phyloP scores from a whole-genome alignment of 768 basidiomycete genomes.

The Jaapia argillacea region DNA sequence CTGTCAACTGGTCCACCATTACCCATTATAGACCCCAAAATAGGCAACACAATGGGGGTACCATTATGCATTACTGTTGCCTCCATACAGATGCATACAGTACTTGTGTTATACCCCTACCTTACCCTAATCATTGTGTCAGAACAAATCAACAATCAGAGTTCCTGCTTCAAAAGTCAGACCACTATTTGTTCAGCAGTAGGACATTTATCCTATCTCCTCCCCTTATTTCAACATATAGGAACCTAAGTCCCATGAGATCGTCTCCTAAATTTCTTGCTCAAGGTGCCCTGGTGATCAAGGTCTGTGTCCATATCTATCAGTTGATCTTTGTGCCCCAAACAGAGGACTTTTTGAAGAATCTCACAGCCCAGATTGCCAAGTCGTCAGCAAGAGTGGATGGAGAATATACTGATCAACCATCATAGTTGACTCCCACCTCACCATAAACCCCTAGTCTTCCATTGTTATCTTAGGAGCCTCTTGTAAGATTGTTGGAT shows the following conservation, averaged over 20 bases:
- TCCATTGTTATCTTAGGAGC: no score
- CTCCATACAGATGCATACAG: no score
- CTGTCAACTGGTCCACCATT: no score
- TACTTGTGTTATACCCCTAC: background rate
- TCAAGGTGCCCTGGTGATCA: conserved; percentile 64
- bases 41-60: no score
- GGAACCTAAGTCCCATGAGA: conserved; percentile 14
- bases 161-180: conserved; percentile 35
- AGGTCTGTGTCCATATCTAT: conserved; percentile 78
- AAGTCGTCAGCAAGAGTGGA: no score
- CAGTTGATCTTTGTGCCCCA: conserved; percentile 68
- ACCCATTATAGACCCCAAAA: no score
- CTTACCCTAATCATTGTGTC: background rate
- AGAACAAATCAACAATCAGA: conserved; percentile 52
- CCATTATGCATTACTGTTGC: no score
- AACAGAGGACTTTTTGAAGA: conserved; percentile 43
- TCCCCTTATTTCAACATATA: conserved; percentile 1
- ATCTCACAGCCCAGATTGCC: background rate
- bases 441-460: no score
- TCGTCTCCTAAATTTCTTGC: conserved; percentile 35
- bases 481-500: no score
- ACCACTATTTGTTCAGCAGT: conserved; percentile 63
- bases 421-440: no score
- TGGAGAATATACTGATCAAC: no score
- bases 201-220: conserved; percentile 10